Evolutionary conservation across 2,329 filamentous ascomycete genomes (phyloP), one percentile per base, ranked within the genome.

Genomic region (Ophiosphaerella narmari): DNA sequence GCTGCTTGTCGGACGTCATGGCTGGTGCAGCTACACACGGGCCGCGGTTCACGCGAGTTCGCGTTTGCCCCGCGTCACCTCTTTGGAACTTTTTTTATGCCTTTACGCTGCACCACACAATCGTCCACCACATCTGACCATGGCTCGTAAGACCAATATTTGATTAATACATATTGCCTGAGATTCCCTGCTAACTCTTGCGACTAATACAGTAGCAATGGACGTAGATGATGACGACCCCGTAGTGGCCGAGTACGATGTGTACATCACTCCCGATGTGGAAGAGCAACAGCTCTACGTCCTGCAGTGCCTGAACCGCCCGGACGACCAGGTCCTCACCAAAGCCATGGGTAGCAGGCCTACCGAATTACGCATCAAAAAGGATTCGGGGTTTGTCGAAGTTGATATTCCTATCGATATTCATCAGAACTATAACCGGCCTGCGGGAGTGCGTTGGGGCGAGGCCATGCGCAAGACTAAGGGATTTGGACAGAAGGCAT

Each of bases 291-390:
- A 78, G 60, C 72, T 80, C 39, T 87, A 93, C 64, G 83, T 97
- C 56, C 83, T 99, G 39, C 92, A 97, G 77, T 95, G 96, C 73
- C 88, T 92, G 23, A 92, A 92, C 75, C 88, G 90, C 55, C 80
- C 80, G 34, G 79, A 84, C 50, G 79, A 83, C 35, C 82, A 87
- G 55, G 80, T 83, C 5, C 88, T 89, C 74, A 82, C 82, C 46
- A 80, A 83, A 18, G 68, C 75, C 11, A 74, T 77, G 44, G 52
- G 59, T 7, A 75, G 77, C 13, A 79, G 81, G 47, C 89, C 93
- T 9, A 78, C 84, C 13, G 85, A 88, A 63, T 79, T 97, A 65
- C 90, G 93, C 60, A 78, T 96, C 71, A 99, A 97, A 77, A 83
- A 87, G 12, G 77, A 82, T 48, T 84, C 89, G 0, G 92, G 92